Base-by-base conservation (phyloP, 192 early-diverging fungal genomes). In the Umbelopsis ramanniana region DNA sequence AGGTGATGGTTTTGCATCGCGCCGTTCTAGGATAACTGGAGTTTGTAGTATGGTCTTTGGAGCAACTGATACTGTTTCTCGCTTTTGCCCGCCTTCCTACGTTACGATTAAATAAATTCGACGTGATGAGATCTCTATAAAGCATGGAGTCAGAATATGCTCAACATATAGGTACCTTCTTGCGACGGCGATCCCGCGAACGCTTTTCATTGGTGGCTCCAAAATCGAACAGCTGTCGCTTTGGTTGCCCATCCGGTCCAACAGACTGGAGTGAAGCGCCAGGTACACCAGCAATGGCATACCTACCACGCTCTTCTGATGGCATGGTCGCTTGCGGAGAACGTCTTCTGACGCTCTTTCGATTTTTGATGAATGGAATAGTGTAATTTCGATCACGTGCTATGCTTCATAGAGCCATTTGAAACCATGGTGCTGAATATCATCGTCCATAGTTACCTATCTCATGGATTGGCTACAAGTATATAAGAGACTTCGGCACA, bases 21-120 rank as follows among this genome's bases (percentile, higher is more conserved):
- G 74, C 60, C 75, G 52, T 68, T 76, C 75, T 0, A 76, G n/a
- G 15, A 76, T 76, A 15, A 76, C 70, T 14, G 75, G 75, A 11
- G 68, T 67, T 29, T 74, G 73, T 19, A 74, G n/a, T 35, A 63
- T 63, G 0, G 57, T 10, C 26, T 26, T 22, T n/a, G 57, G 35
- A 63, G 29, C 33, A 19, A 2, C 33, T 35, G 26, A 26, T 14
- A 17, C 57, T 17, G 29, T 14, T 14, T 63, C 57, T 37, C 57
- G 33, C 33, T 63, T 63, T 19, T 5, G 29, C 29, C 57, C 57
- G 17, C 29, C 33, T 0, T 63, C 57, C 57, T 63, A 63, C 7
- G 0, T 4, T 43, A 43, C 2, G 0, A 5, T 7, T 6, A 43
- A 43, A 43, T 43, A 43, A 12, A 43, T 4, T 11, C 6, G 11